Percentiles rank a stretch among this genome's conserved stretches.
Conservation (phyloP, 2,329 filamentous ascomycete genomes). For the Chrysosporium keratinophilum region DNA sequence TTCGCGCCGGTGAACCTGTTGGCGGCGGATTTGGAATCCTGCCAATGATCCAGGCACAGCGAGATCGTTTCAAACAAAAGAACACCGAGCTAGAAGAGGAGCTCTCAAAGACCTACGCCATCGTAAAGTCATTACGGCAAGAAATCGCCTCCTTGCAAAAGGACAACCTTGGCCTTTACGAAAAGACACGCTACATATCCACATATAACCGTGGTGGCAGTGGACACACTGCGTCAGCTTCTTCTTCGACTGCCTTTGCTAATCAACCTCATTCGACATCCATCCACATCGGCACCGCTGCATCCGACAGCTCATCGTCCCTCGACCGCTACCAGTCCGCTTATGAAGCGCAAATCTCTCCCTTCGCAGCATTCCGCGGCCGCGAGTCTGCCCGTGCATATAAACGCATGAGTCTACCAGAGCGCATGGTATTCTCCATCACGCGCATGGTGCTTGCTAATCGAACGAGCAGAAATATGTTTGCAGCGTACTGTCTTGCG, state of each 20-base stretch:
- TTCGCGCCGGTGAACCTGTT: constrained; percentile 56
- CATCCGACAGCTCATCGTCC: constrained; percentile 50
- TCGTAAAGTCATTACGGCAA: constrained; percentile 73
- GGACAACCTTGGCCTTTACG: constrained; percentile 91
- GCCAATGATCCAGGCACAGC: constrained; percentile 95
- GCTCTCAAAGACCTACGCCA: constrained; percentile 70
- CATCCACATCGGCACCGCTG: constrained; percentile 50
- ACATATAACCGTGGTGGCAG: constrained; percentile 67
- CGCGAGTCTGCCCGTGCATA: constrained; percentile 84
- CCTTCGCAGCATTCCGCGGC: constrained; percentile 91
- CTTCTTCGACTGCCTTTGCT: constrained; percentile 55
- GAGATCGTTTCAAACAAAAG: constrained; percentile 95
- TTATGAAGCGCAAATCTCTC: constrained; percentile 91
- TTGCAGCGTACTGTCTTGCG: constrained; percentile 81
- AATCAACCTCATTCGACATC: constrained; percentile 63
- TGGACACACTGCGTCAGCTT: constrained; percentile 41
- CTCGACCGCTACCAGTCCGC: constrained; percentile 80
- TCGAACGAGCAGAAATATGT: constrained; percentile 80
- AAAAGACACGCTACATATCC: constrained; percentile 93
- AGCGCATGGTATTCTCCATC: constrained; percentile 79
- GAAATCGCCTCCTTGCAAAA: constrained; percentile 88
- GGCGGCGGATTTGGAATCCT: constrained; percentile 78
- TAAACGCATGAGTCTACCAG: constrained; percentile 83
- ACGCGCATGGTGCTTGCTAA: constrained; percentile 86
- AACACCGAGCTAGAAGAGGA: constrained; percentile 85